Evolutionary conservation across 345 rosid genomes (phyloP).

Genomic region (Brassica juncea): DNA sequence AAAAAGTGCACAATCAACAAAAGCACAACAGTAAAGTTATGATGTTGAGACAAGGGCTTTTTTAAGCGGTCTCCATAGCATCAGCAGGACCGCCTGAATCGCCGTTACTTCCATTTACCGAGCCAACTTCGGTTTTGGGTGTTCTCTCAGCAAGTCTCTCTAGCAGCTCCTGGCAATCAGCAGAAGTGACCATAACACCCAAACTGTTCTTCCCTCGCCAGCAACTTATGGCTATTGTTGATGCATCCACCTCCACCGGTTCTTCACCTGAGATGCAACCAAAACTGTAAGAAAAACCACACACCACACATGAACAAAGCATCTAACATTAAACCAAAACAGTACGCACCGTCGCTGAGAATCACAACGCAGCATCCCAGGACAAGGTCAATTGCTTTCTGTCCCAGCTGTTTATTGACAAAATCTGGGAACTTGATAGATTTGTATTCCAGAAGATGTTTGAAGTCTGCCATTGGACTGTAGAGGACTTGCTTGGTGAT

Average conservation of each 20-base stretch:
- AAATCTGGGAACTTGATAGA: slow-evolving; percentile 75
- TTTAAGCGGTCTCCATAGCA: not conserved
- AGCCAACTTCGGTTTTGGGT: slow-evolving; percentile 38
- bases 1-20: not conserved
- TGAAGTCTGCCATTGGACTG: slow-evolving; percentile 68
- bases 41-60: not conserved
- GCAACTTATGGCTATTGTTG: slow-evolving; percentile 86
- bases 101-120: slow-evolving; percentile 13
- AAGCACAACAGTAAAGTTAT: not conserved
- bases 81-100: slow-evolving; percentile 29
- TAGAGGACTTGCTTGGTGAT: slow-evolving; percentile 76
- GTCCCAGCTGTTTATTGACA: slow-evolving; percentile 62
- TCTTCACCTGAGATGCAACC: slow-evolving; percentile 37
- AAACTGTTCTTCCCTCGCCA: slow-evolving; percentile 84
- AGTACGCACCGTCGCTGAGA: slow-evolving; percentile 55
- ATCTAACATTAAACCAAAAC: not conserved
- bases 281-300: slow-evolving; percentile 4
- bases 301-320: not conserved
- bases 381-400: slow-evolving; percentile 69
- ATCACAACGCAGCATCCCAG: slow-evolving; percentile 85
- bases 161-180: slow-evolving; percentile 79
- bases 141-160: slow-evolving; percentile 58
- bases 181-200: slow-evolving; percentile 83
- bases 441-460: slow-evolving; percentile 82
- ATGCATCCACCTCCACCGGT: slow-evolving; percentile 47